Evolutionary conservation across 2,329 filamentous ascomycete species (phyloP), one percentile per base, ranked within the genome.

Genomic region (Cucurbitaria berberidis): DNA sequence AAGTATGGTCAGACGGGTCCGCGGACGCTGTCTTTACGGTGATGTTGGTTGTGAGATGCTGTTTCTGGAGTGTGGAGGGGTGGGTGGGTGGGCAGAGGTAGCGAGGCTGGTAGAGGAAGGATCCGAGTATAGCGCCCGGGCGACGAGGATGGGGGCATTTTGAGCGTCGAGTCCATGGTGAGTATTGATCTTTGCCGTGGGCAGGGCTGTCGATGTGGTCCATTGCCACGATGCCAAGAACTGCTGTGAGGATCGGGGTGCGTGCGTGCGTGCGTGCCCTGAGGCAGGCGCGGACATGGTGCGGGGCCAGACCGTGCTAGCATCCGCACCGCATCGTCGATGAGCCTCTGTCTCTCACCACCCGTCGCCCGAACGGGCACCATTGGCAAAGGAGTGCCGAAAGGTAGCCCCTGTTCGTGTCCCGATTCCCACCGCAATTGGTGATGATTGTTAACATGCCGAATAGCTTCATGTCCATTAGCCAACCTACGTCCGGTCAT

Each of bases 171-270:
- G 52, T n/a, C 59, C 60, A 65, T 64, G 57, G 41, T 59, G 58
- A 44, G 42, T 22, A 55, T 53, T 45, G 24, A 59, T 60, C 51
- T 45, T n/a, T 49, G 49, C 54, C 40, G 47, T 36, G 34, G 32
- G 38, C 29, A 48, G 38, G 24, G 50, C 22, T 40, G 48, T 50
- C 59, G 57, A 64, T 56, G 52, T 49, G 24, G 45, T 55, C 51
- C 59, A 59, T 63, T 59, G 43, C 50, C 24, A 50, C 41, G 35
- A 41, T 53, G 60, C 62, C 63, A 57, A 67, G 59, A 46, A 26
- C 21, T 10, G 45, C 19, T 46, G 18, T 43, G 43, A 50, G 24
- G 58, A 65, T 65, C 62, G 63, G 56, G 36, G 43, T 38, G 30
- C 50, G n/a, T n/a, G n/a, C n/a, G n/a, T n/a, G n/a, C n/a, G n/a